Evolutionary conservation across 106 monocot species (phyloP), one percentile per base, ranked within the genome.

Genomic region (Cymbidium sinense): DNA sequence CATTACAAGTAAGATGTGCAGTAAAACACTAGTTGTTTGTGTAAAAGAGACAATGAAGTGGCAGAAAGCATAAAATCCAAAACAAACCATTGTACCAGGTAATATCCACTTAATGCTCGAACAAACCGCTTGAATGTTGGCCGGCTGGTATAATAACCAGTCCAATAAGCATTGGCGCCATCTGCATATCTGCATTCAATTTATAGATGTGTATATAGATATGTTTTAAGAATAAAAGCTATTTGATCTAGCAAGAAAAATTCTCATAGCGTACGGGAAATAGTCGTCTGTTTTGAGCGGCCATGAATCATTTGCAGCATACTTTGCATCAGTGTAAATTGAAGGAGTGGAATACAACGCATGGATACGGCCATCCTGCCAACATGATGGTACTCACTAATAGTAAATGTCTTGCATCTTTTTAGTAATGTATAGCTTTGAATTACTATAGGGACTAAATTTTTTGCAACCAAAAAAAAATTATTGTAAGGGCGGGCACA

Each of bases 321-420:
- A 50, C 61, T 86, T 86, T 58, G 86, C 86, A 76, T 86, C 70
- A 50, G 76, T 70, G 31, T 86, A 86, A 62, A 82, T 79, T 39
- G 82, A 82, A n/a, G 86, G 86, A 23, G 82, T 86, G 17, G 86
- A 86, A 76, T 86, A 86, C 18, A 86, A 73, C 7, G 79, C 82
- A 82, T 86, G 75, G 13, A 86, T 30, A 39, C 82, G 78, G 15
- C 86, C 86, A 86, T 86, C 82, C 86, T 86, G 70, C 21, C 34
- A 76, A 30, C 15, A 69, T 61, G 20, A 67, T 17, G 13, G 67
- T 31, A 10, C 28, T 31, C 67, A 67, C 13, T 67, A 67, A 15
- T 19, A 31, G 67, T 67, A 67, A 67, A 67, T 31, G 12, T 12
- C 31, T 67, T 30, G 23, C 30, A 67, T 31, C 10, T 67, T 47